Evolutionary conservation across 345 rosid species (phyloP).

Genomic region (Dipteronia dyeriana): DNA sequence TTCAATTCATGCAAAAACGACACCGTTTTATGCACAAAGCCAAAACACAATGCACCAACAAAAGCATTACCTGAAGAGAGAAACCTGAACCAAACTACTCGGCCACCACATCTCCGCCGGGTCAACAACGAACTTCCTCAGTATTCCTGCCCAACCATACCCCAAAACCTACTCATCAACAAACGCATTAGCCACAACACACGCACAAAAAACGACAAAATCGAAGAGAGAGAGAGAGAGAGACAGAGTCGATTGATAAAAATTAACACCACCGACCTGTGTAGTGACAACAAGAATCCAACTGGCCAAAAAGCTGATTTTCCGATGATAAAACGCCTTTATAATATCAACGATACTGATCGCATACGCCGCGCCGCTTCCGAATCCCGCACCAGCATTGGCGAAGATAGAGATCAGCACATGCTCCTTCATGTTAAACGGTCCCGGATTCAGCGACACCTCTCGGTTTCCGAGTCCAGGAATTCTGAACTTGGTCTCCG

Average conservation of each 20-base stretch:
- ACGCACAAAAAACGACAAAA: not conserved
- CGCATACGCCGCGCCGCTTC: slow-evolving; percentile 58
- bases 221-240: not conserved
- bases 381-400: slow-evolving; percentile 56
- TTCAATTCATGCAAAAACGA: not conserved
- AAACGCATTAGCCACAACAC: not conserved
- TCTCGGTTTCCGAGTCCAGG: slow-evolving; percentile 40
- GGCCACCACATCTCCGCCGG: slow-evolving; percentile 87
- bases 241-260: not conserved
- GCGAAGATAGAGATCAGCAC: slow-evolving; percentile 57
- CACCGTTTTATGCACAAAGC: not conserved
- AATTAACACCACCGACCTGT: slow-evolving; percentile 38
- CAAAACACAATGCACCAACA: not conserved
- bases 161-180: slow-evolving; percentile 50
- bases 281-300: slow-evolving; percentile 65
- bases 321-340: slow-evolving; percentile 53
- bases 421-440: slow-evolving; percentile 52
- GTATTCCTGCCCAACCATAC: slow-evolving; percentile 71
- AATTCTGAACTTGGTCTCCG: slow-evolving; percentile 40
- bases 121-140: slow-evolving; percentile 63
- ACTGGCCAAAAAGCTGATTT: slow-evolving; percentile 56
- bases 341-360: slow-evolving; percentile 55
- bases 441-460: slow-evolving; percentile 53
- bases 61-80: slow-evolving; percentile 53
- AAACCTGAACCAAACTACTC: slow-evolving; percentile 54